These are phyloP conservation scores for Alternaria incomplexa DNA, from an alignment of 2,329 filamentous ascomycete genomes.

Conservation along the genomic window DNA sequence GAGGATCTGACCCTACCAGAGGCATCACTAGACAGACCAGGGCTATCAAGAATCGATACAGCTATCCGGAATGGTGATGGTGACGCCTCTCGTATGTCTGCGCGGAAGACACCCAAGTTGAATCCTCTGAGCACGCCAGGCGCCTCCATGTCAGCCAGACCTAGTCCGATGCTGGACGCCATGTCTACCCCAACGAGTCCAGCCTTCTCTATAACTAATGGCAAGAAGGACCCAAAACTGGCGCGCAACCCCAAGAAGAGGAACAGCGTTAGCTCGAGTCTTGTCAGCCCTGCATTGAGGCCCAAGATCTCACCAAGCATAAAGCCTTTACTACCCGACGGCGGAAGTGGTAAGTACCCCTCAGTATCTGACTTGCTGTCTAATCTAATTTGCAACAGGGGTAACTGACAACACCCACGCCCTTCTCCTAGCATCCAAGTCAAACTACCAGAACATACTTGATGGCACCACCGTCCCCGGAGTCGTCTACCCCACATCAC, in stretches of 20 bases:
- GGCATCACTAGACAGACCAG: conserved; percentile 58
- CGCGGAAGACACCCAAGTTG: conserved; percentile 70
- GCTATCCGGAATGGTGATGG: conserved; percentile 54
- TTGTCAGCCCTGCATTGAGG: conserved; percentile 84
- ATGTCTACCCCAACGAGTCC: conserved; percentile 59
- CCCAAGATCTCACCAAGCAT: conserved; percentile 94
- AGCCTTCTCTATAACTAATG: conserved; percentile 32
- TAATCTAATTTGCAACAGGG: conserved; percentile 37
- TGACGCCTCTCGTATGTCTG: conserved; percentile 66
- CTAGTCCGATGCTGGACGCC: conserved; percentile 61
- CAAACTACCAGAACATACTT: conserved; percentile 96
- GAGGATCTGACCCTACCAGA: conserved; percentile 77
- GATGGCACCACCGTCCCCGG: conserved; percentile 91
- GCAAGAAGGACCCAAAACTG: conserved; percentile 42
- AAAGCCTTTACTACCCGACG: conserved; percentile 82
- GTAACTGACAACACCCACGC: conserved; percentile 66
- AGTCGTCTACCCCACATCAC: conserved; percentile 85
- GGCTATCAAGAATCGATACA: conserved; percentile 60
- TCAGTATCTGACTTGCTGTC: background rate
- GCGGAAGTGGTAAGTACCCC: conserved; percentile 55
- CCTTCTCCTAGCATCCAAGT: conserved; percentile 88
- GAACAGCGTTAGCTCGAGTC: conserved; percentile 65
- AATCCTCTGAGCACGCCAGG: conserved; percentile 61
- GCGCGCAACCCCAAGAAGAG: conserved; percentile 48
- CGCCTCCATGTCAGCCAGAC: conserved; percentile 33